Evolutionary conservation across 1,284 basidiomycete genomes (phyloP), one percentile per base, ranked within the genome.

Genomic region (Agaricales sp.): DNA sequence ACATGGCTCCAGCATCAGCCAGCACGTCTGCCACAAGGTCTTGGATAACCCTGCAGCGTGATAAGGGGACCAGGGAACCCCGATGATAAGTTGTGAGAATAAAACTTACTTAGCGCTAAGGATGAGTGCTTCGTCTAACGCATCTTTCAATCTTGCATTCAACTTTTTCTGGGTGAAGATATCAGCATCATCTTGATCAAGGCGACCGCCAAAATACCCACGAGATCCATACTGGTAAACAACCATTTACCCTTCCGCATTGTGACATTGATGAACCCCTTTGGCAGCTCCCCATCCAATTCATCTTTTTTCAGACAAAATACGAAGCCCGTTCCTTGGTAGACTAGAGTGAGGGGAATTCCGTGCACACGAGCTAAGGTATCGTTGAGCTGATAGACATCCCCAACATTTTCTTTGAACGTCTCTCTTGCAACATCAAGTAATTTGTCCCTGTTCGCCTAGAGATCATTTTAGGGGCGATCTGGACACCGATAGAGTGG

Each of bases 371-470:
- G 75, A 1, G 76, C 69, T 3, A 90, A 64, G 0, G 65, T 67
- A 8, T 69, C 68, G 52, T 76, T 78, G 30, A 92, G 68, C 46
- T 80, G 73, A 53, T 81, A 79, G 45, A 94, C 91, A 58, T 96
- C 92, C 2, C 79, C 76, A 14, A 92, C 73, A 55, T 94, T 94
- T 61, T 96, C 93, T 57, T 86, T 88, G 67, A 87, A 92, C 0
- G 93, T 94, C 60, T 91, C 87, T 4, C 94, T 78, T 1, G 93
- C 94, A 2, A 97, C 88, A 55, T 97, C 93, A 11, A 98, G 79
- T 8, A 95, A 72, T 18, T 80, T 78, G 55, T 92, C 88, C 56
- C 74, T 77, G 52, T 87, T 85, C 1, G 87, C 84, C 80, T 85
- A 41, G n/a, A 46, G 37, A 16, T 11, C 16, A 39, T 38, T 16